These are phyloP conservation scores for Acaromyces ingoldii DNA, from an alignment of 1,284 basidiomycete genomes.

Conservation along the genomic window DNA sequence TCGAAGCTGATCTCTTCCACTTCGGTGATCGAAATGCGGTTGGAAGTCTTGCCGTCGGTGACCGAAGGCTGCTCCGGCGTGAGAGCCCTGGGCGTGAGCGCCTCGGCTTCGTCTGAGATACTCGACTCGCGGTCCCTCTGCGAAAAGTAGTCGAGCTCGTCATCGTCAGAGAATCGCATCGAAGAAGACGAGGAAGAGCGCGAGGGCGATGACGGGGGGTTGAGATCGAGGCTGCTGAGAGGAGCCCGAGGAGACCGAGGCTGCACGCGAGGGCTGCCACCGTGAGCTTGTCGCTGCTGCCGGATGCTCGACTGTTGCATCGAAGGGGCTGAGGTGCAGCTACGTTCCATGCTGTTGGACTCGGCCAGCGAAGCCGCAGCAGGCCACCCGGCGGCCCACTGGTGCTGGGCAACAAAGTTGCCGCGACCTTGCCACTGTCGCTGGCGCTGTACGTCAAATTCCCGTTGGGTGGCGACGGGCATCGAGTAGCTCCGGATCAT, in stretches of 20 bases:
- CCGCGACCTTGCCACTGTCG: not conserved
- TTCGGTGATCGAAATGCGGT: not conserved
- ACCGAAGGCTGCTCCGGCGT: not conserved
- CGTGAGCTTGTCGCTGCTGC: too few species aligned
- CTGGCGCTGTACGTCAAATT: constrained; percentile 24
- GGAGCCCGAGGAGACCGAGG: too few species aligned
- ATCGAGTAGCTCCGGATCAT: constrained; percentile 31
- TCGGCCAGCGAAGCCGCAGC: too few species aligned
- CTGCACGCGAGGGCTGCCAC: too few species aligned
- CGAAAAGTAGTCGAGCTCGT: too few species aligned
- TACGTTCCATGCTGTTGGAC: not conserved
- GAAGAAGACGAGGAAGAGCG: too few species aligned
- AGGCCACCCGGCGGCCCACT: not conserved
- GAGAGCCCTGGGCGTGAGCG: not conserved
- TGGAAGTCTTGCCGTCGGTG: not conserved
- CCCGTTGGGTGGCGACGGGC: constrained; percentile 38
- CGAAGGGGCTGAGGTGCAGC: not conserved
- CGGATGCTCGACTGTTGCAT: too few species aligned
- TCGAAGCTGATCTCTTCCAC: not conserved
- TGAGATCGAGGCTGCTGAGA: not conserved
- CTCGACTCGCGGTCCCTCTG: not conserved
- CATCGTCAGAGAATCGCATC: too few species aligned
- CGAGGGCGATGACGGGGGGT: not conserved
- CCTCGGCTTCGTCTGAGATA: constrained; percentile 4
- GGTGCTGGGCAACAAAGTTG: not conserved